Evolutionary conservation across 2,329 filamentous ascomycete genomes (phyloP).

Genomic region (Fusarium solani-melongenae): DNA sequence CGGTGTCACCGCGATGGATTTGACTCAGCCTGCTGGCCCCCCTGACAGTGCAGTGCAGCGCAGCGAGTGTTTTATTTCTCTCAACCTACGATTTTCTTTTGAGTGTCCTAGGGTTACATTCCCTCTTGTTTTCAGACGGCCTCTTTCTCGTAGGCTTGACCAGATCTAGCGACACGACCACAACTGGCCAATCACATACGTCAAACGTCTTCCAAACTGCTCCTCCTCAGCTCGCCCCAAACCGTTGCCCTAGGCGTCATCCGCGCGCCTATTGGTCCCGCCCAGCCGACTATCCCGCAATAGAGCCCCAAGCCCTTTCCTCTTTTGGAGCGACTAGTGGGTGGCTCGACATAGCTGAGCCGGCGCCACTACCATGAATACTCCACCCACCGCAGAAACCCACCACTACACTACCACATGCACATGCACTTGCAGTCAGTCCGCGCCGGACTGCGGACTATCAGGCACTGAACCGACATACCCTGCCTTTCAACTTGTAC

Average conservation of each 20-base stretch:
- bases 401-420: not conserved
- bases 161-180: constrained; percentile 26
- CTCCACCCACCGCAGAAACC: not conserved
- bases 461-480: constrained; percentile 2
- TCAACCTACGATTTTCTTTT: constrained; percentile 4
- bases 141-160: constrained; percentile 34
- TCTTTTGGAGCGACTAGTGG: constrained; percentile 41
- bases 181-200: constrained; percentile 13
- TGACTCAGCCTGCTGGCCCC: constrained; percentile 29
- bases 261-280: constrained; percentile 45
- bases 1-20: constrained; percentile 27
- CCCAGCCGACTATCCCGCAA: constrained; percentile 32
- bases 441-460: constrained; percentile 25
- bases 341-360: constrained; percentile 42
- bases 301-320: constrained; percentile 34
- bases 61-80: constrained; percentile 1
- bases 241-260: constrained; percentile 35
- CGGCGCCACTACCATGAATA: constrained; percentile 20
- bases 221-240: constrained; percentile 42
- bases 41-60: not conserved
- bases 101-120: constrained; percentile 29
- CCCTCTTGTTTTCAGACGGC: constrained; percentile 35
- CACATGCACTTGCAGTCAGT: not conserved
- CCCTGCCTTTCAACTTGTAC: not conserved
- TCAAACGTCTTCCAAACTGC: constrained; percentile 6